phyloP scores from a whole-genome alignment of 2,329 filamentous ascomycete species.

The Penicillium sp. region DNA sequence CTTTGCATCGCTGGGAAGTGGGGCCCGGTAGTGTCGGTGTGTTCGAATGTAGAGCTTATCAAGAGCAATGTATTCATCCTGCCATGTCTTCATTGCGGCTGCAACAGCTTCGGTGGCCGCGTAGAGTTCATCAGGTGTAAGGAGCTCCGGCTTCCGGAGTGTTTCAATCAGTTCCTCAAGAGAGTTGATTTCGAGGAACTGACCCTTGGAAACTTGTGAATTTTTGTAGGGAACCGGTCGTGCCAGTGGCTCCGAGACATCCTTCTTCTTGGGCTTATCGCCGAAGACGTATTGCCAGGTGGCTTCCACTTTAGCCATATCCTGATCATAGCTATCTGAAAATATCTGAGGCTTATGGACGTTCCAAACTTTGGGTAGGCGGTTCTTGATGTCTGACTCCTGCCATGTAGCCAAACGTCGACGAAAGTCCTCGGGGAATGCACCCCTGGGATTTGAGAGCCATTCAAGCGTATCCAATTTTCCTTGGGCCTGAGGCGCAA shows the following conservation, averaged over 20 bases:
- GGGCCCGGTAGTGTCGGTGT: constrained; percentile 44
- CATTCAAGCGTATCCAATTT: constrained; percentile 10
- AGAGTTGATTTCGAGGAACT: constrained; percentile 38
- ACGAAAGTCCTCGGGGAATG: constrained; percentile 18
- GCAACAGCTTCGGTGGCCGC: constrained; percentile 56
- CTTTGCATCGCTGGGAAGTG: constrained; percentile 36
- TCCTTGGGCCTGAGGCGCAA: not conserved
- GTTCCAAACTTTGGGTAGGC: constrained; percentile 38
- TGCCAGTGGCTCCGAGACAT: constrained; percentile 21
- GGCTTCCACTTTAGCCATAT: constrained; percentile 27
- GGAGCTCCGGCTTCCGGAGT: constrained; percentile 38
- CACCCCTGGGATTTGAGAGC: constrained; percentile 21
- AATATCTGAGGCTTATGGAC: constrained; percentile 38
- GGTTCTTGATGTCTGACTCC: constrained; percentile 28
- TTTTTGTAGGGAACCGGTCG: constrained; percentile 38
- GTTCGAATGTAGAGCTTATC: constrained; percentile 51
- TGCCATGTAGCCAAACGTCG: constrained; percentile 18
- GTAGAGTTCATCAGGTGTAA: constrained; percentile 56
- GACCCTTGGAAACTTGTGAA: constrained; percentile 28
- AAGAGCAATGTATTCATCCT: constrained; percentile 58
- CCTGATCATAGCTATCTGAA: constrained; percentile 34
- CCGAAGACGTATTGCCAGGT: constrained; percentile 36
- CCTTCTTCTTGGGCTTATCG: constrained; percentile 34
- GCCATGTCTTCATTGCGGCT: constrained; percentile 54
- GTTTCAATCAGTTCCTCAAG: constrained; percentile 38